Base-by-base conservation (phyloP, 2,329 filamentous ascomycete genomes). In the Neopestalotiopsis clavispora region DNA sequence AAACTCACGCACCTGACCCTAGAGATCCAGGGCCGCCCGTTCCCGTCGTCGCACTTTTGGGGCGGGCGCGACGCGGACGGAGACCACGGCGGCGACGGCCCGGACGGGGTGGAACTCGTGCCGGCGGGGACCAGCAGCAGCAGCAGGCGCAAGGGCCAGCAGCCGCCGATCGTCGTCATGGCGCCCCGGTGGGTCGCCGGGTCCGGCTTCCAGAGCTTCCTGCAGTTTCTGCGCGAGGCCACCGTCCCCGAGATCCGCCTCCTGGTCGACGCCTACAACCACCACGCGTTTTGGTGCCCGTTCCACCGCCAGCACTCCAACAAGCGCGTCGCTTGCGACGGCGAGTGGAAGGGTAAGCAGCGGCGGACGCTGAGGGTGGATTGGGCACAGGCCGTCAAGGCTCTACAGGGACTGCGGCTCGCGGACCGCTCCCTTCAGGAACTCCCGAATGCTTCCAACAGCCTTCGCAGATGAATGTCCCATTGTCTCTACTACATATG, bases 131-230 rank as follows among this genome's bases (percentile, higher is more conserved):
- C 71, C 23, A 28, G 23, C 23, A 23, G 23, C 23, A 23, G 23
- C 23, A 28, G 23, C 23, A 28, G 23, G 32, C 67, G 69, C 7
- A 70, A 69, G 9, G 59, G 66, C 1, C 62, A 32, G 14, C 65
- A 72, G 32, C 13, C 32, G 23, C 23, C 23, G 23, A 28, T 4
- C 23, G 23, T 28, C 30, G 67, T 74, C 30, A n/a, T 13, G 4
- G 74, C 72, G 6, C 76, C 76, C 2, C 67, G 70, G 1, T 75
- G 75, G 40, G 70, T 78, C 20, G 73, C 72, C 9, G 69, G 65
- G 12, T 42, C 69, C 13, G 72, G 72, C 6, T 78, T 78, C n/a
- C 76, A 78, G 62, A 69, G 67, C 59, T 77, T 78, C 58, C 70
- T 77, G 2, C 71, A 62, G n/a, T 75, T 78, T 34, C 72, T 78